Base-by-base conservation (phyloP, 1,284 basidiomycete species). In the Agaricales sp. region DNA sequence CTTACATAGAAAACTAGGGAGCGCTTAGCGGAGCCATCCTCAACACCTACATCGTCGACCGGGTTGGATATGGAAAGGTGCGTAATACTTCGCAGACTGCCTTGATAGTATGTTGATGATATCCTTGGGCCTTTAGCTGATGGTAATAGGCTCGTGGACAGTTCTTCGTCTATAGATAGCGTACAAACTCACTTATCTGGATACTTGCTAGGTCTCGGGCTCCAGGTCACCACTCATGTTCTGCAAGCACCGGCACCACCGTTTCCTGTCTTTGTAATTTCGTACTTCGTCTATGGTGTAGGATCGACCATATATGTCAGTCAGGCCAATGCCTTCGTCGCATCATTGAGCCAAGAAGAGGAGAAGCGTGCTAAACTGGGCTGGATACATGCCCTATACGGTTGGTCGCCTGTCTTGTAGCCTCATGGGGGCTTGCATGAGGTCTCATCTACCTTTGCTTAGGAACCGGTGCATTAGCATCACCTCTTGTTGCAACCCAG, bases 401-500 rank as follows among this genome's bases (percentile, higher is more conserved):
- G 30, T 35, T n/a, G n/a, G 30, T 11, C n/a, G 8, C 30, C 8
- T 35, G 30, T n/a, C 30, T 35, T 35, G 8, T n/a, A 3, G 14
- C 48, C 23, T 14, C 26, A 4, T 21, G 4, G 30, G 19, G 20
- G n/a, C 45, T 6, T 8, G 37, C 13, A 20, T 43, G 20, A 44
- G 30, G 35, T 37, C 38, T 43, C 41, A 21, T 3, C n/a, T 23
- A 4, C 11, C n/a, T n/a, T n/a, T n/a, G n/a, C 22, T 12, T 39
- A 80, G 78, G 83, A 43, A 57, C 78, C 2, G 85, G 85, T 1
- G 86, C 87, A 0, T 76, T 87, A 35, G 65, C 71, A 11, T 66
- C 82, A 0, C 86, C 85, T 0, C 69, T 88, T 2, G 75, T 80
- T 0, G 72, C 84, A 0, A 88, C 86, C 0, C 76, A 82, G 49